Evolutionary conservation across 805 yeast species (phyloP).

Genomic region (Candida glaebosa): DNA sequence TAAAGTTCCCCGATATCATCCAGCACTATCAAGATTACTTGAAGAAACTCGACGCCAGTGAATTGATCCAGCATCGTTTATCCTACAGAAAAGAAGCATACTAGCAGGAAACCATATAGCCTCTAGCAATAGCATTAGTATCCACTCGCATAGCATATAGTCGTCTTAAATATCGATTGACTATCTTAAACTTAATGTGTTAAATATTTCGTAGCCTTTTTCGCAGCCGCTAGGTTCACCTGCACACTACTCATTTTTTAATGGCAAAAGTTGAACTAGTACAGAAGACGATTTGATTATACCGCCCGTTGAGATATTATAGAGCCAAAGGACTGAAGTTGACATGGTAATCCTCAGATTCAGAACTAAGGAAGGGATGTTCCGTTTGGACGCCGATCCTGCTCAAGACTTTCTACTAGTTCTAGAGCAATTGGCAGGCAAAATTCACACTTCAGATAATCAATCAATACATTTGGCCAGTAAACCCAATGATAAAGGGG

Average conservation of each 20-base stretch:
- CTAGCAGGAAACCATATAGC: neutral
- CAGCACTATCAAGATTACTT: slow-evolving; percentile 13
- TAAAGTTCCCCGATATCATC: slow-evolving; percentile 19
- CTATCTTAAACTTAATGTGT: no score
- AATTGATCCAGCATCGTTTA: slow-evolving; percentile 1
- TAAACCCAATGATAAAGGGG: slow-evolving; percentile 44
- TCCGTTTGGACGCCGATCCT: slow-evolving; percentile 55
- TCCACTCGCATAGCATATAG: no score
- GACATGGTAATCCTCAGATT: slow-evolving; percentile 54
- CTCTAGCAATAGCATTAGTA: no score
- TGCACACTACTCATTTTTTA: neutral
- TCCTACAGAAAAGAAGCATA: no score
- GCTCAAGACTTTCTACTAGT: slow-evolving; percentile 42
- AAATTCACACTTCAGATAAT: slow-evolving; percentile 18
- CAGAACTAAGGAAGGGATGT: slow-evolving; percentile 80
- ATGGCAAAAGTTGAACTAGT: neutral
- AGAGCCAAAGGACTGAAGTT: slow-evolving; percentile 4
- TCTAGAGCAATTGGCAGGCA: slow-evolving; percentile 34
- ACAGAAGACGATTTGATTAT: neutral
- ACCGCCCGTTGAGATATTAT: neutral
- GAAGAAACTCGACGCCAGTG: slow-evolving; percentile 8
- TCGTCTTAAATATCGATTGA: no score
- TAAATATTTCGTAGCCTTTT: no score
- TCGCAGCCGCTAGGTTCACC: neutral
- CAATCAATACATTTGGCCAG: slow-evolving; percentile 38